Conservation (phyloP, 148 eudicot species). For the Linanthus parryae region DNA sequence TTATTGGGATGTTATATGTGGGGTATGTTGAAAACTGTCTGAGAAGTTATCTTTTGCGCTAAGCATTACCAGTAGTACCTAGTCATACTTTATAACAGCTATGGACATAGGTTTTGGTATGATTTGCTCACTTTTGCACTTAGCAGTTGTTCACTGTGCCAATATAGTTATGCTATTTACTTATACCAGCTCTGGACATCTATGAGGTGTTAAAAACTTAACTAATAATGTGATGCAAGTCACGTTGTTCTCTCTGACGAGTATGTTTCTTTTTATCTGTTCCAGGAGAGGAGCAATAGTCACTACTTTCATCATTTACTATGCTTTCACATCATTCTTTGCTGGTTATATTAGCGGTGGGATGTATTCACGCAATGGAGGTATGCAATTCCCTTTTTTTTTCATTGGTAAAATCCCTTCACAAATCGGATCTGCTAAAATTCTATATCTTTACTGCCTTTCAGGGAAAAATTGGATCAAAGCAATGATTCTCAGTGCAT, state of each 20-base stretch:
- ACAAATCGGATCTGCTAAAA: not conserved
- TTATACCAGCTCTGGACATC: no score
- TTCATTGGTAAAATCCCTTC: not conserved
- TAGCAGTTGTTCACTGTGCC: no score
- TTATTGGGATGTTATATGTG: constrained; percentile 75
- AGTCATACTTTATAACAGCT: no score
- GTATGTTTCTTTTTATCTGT: constrained; percentile 10
- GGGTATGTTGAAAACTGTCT: constrained; percentile 42
- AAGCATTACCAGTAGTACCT: no score
- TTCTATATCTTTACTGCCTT: constrained; percentile 9
- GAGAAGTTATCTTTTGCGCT: no score
- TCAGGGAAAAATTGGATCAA: constrained; percentile 87
- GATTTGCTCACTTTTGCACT: no score
- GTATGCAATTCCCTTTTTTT: constrained; percentile 25
- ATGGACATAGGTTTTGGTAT: no score
- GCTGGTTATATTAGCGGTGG: constrained; percentile 91
- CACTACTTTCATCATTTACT: constrained; percentile 73
- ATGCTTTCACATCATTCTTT: constrained; percentile 82
- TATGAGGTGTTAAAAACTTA: no score
- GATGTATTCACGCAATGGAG: constrained; percentile 83
- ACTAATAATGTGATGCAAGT: constrained; percentile 7
- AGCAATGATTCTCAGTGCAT: constrained; percentile 73
- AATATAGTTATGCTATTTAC: no score
- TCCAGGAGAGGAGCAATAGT: constrained; percentile 89
- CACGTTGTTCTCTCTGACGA: no score